Evolutionary conservation across 495 filamentous ascomycete species (phyloP).

Genomic region (Aspergillus egyptiacus): DNA sequence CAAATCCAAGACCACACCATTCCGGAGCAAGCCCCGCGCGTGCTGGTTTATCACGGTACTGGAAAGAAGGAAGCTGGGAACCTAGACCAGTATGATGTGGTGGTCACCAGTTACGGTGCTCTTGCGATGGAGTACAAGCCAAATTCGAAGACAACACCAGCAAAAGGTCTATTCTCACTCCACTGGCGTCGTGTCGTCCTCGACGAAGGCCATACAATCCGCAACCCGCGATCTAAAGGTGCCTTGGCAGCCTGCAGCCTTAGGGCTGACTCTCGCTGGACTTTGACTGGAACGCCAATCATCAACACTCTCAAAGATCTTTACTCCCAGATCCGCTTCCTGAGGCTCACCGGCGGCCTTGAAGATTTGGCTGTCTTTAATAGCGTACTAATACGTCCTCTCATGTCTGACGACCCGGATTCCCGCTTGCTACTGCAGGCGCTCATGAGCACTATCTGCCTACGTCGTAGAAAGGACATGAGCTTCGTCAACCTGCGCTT

Average conservation of each 20-base stretch:
- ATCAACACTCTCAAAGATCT: slow-evolving; percentile 76
- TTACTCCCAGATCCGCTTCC: slow-evolving; percentile 73
- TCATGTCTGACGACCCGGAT: slow-evolving; percentile 52
- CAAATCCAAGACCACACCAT: slow-evolving; percentile 73
- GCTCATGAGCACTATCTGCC: slow-evolving; percentile 75
- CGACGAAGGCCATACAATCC: slow-evolving; percentile 83
- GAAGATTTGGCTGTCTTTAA: slow-evolving; percentile 73
- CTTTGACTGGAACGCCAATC: slow-evolving; percentile 75
- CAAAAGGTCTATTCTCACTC: slow-evolving; percentile 52
- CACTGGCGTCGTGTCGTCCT: slow-evolving; percentile 79
- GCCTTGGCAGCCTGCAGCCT: slow-evolving; percentile 62
- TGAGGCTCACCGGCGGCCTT: slow-evolving; percentile 71
- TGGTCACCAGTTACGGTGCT: slow-evolving; percentile 79
- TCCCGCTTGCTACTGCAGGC: slow-evolving; percentile 64
- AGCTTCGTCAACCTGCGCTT: slow-evolving; percentile 78
- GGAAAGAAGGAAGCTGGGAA: slow-evolving; percentile 49
- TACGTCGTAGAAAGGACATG: slow-evolving; percentile 87
- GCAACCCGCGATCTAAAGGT: slow-evolving; percentile 68
- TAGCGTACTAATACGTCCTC: slow-evolving; percentile 62
- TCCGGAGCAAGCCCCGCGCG: slow-evolving; percentile 50
- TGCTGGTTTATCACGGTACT: slow-evolving; percentile 71
- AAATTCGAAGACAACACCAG: slow-evolving; percentile 25
- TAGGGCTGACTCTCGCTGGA: slow-evolving; percentile 71
- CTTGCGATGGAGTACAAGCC: slow-evolving; percentile 40
- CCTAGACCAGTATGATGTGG: slow-evolving; percentile 59